Evolutionary conservation across 768 basidiomycete species (phyloP).

Genomic region (Chalciporus sphaerocephalus): DNA sequence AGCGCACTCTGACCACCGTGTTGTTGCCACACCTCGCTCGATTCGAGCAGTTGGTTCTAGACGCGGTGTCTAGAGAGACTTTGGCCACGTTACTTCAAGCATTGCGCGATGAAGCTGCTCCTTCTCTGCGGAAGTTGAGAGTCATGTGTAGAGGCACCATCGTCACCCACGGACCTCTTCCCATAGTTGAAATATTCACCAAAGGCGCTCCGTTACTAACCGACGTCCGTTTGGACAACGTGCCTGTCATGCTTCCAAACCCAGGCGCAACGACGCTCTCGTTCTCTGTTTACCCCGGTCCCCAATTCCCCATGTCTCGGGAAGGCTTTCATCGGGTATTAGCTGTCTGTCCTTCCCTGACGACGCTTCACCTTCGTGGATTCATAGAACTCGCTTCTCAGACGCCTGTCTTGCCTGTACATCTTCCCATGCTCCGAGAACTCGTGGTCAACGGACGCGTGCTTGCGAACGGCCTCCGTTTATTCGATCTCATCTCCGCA

Average conservation of each 20-base stretch:
- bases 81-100: conserved; percentile 19
- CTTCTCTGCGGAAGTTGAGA: conserved; percentile 23
- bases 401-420: conserved; percentile 19
- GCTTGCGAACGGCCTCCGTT: conserved; percentile 26
- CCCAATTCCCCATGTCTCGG: conserved; percentile 28
- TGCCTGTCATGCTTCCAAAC: conserved; percentile 25
- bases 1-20: conserved; percentile 21
- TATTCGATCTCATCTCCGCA: conserved; percentile 30
- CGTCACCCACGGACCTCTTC: conserved; percentile 24
- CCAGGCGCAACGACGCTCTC: conserved; percentile 25
- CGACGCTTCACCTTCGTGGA: conserved; percentile 28
- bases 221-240: conserved; percentile 32
- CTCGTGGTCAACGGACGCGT: conserved; percentile 30
- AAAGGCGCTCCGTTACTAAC: conserved; percentile 30
- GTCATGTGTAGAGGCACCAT: conserved; percentile 32
- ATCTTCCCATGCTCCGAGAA: conserved; percentile 26
- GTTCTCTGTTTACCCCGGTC: conserved; percentile 32
- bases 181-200: conserved; percentile 23
- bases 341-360: conserved; percentile 19
- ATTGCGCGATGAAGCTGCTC: conserved; percentile 26
- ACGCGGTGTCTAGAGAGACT: conserved; percentile 29
- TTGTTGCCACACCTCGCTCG: conserved; percentile 28
- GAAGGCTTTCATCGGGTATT: conserved; percentile 20
- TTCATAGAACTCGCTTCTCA: conserved; percentile 26
- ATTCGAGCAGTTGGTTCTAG: conserved; percentile 29